These are phyloP conservation scores for Penicillium taxi DNA, from an alignment of 495 filamentous ascomycete species.

Conservation along the genomic window DNA sequence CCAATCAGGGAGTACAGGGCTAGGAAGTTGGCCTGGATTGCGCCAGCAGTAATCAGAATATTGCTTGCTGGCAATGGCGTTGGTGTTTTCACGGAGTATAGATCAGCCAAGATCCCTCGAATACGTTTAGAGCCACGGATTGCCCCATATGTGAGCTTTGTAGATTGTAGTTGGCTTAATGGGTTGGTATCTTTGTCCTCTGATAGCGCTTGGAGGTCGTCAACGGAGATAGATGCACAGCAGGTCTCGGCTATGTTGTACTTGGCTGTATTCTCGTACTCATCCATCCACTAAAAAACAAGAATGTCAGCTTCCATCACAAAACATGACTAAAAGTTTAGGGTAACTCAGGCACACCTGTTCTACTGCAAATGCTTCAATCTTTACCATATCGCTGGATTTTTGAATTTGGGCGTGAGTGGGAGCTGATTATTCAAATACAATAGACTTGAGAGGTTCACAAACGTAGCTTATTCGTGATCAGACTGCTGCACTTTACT, in stretches of 20 bases:
- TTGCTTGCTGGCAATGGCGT: slow-evolving; percentile 52
- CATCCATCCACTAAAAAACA: slow-evolving; percentile 78
- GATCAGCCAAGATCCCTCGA: slow-evolving; percentile 51
- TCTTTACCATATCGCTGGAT: slow-evolving; percentile 14
- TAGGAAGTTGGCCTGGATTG: slow-evolving; percentile 78
- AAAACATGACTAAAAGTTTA: background rate
- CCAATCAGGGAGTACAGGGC: slow-evolving; percentile 66
- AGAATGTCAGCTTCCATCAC: slow-evolving; percentile 4
- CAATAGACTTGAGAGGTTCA: no score
- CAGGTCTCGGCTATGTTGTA: slow-evolving; percentile 88
- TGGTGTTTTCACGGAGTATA: slow-evolving; percentile 53
- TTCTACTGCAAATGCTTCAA: slow-evolving; percentile 64
- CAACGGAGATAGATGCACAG: slow-evolving; percentile 69
- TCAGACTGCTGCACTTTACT: no score
- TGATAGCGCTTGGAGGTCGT: slow-evolving; percentile 55
- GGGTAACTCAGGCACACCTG: slow-evolving; percentile 40
- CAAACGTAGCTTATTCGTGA: no score
- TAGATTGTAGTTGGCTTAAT: slow-evolving; percentile 31
- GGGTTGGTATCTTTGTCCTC: slow-evolving; percentile 42
- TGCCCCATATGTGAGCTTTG: slow-evolving; percentile 58
- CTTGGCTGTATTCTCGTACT: slow-evolving; percentile 63
- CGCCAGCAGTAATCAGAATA: slow-evolving; percentile 70
- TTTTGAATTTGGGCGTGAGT: no score
- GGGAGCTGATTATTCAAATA: no score
- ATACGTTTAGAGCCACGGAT: slow-evolving; percentile 63